Evolutionary conservation across 306 rosid species (phyloP).

Genomic region (Dalbergia oliveri): DNA sequence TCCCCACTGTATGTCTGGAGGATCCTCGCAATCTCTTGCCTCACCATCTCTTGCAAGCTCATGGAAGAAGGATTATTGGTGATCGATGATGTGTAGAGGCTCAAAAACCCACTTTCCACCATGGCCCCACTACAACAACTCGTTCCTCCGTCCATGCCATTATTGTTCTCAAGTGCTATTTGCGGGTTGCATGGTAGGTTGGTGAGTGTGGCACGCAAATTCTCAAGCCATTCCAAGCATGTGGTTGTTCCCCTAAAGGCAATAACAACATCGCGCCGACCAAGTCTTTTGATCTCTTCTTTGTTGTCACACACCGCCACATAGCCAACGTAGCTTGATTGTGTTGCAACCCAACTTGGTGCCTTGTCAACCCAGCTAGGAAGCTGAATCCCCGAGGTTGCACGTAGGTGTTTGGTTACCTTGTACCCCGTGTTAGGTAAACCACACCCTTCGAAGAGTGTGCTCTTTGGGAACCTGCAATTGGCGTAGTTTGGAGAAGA

Average conservation of each 20-base stretch:
- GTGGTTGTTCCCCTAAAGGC: conserved; percentile 78
- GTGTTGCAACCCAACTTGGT: conserved; percentile 51
- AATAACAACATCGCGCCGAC: conserved; percentile 71
- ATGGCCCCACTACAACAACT: conserved; percentile 41
- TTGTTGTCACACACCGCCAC: conserved; percentile 69
- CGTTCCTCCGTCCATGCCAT: not conserved
- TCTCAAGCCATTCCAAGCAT: conserved; percentile 77
- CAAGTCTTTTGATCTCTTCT: conserved; percentile 65
- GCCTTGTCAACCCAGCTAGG: conserved; percentile 64
- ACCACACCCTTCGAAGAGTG: conserved; percentile 51
- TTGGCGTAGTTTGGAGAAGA: conserved; percentile 62
- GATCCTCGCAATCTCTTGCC: conserved; percentile 50
- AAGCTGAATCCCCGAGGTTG: conserved; percentile 69
- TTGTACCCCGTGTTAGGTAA: conserved; percentile 64
- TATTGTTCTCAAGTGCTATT: not conserved
- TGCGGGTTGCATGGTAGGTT: conserved; percentile 23
- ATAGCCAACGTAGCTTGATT: conserved; percentile 76
- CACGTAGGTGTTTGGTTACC: conserved; percentile 65
- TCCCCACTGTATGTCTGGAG: conserved; percentile 53
- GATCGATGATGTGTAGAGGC: conserved; percentile 64
- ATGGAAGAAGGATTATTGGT: not conserved
- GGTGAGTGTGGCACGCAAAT: conserved; percentile 68
- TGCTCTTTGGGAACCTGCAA: conserved; percentile 52
- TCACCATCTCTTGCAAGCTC: conserved; percentile 63
- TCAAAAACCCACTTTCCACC: conserved; percentile 80